A percentile compares a stretch with the other conserved stretches of the same genome.
Conservation (phyloP, 495 filamentous ascomycete species). For the Amphirosellinia nigrospora region DNA sequence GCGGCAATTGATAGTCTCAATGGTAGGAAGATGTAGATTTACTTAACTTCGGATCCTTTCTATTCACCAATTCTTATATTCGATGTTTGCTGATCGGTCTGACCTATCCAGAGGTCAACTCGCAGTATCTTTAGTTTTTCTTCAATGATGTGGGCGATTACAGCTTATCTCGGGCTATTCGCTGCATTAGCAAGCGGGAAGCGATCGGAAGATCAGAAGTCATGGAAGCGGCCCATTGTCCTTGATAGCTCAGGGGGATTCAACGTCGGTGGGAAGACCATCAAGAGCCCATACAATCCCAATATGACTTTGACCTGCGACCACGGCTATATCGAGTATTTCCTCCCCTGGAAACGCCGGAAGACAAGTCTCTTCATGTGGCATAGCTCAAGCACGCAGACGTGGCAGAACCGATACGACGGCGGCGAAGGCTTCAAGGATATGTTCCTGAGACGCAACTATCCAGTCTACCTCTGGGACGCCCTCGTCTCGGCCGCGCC, state of each 20-base stretch:
- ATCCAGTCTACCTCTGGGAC: slow-evolving; percentile 58
- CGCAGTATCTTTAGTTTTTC: not conserved
- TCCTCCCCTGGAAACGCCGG: slow-evolving; percentile 52
- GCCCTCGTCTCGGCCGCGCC: slow-evolving; percentile 51
- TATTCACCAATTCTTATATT: not conserved
- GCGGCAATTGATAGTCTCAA: not conserved
- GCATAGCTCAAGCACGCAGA: slow-evolving; percentile 56
- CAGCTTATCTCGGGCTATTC: not conserved
- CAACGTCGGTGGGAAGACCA: slow-evolving; percentile 43
- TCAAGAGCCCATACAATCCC: slow-evolving; percentile 37
- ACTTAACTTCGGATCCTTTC: not conserved
- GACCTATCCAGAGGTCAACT: not conserved
- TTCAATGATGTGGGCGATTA: not conserved
- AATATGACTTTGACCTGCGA: slow-evolving; percentile 52
- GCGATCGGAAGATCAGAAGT: not conserved
- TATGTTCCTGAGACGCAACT: slow-evolving; percentile 54
- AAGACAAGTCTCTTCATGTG: slow-evolving; percentile 54
- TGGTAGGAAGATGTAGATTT: not conserved
- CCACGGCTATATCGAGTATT: slow-evolving; percentile 59
- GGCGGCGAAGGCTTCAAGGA: slow-evolving; percentile 58
- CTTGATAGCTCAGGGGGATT: slow-evolving; percentile 51
- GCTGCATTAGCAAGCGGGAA: not conserved
- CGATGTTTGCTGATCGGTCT: not conserved
- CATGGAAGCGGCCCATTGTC: slow-evolving; percentile 39
- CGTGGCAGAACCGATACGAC: slow-evolving; percentile 56